These are phyloP conservation scores for Letharia lupina DNA, from an alignment of 495 filamentous ascomycete genomes.

Conservation along the genomic window DNA sequence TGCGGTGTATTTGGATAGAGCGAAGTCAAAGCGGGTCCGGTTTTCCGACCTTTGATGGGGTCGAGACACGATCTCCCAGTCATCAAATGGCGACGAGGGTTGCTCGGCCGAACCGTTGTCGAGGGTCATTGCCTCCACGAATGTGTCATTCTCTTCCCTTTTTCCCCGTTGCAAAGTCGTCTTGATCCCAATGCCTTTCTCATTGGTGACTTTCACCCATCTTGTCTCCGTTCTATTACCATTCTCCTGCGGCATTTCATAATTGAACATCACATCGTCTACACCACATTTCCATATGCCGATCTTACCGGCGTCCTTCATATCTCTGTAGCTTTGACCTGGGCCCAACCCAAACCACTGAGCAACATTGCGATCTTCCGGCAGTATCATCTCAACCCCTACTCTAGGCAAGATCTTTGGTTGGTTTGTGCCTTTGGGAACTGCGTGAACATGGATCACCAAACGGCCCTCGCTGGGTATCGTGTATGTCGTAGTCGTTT, in stretches of 20 bases:
- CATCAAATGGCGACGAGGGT: slow-evolving; percentile 28
- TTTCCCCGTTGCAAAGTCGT: slow-evolving; percentile 20
- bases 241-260: slow-evolving; percentile 57
- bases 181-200: slow-evolving; percentile 33
- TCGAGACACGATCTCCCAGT: slow-evolving; percentile 22
- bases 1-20: slow-evolving; percentile 43
- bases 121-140: not conserved
- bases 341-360: slow-evolving; percentile 56
- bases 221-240: slow-evolving; percentile 53
- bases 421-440: slow-evolving; percentile 34
- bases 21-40: slow-evolving; percentile 37
- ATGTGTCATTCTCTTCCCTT: not conserved
- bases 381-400: slow-evolving; percentile 44
- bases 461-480: slow-evolving; percentile 39
- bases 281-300: slow-evolving; percentile 41
- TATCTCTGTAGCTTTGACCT: slow-evolving; percentile 55
- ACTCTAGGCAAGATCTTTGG: slow-evolving; percentile 50
- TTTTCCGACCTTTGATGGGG: slow-evolving; percentile 23
- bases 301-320: slow-evolving; percentile 45
- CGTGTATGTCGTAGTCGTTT: slow-evolving; percentile 40
- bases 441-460: slow-evolving; percentile 34
- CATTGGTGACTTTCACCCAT: slow-evolving; percentile 44
- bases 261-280: slow-evolving; percentile 44
- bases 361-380: slow-evolving; percentile 33
- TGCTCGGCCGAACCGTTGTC: not conserved